phyloP scores from a whole-genome alignment of 73 alveolate genomes.

The Urostyla sp. region DNA sequence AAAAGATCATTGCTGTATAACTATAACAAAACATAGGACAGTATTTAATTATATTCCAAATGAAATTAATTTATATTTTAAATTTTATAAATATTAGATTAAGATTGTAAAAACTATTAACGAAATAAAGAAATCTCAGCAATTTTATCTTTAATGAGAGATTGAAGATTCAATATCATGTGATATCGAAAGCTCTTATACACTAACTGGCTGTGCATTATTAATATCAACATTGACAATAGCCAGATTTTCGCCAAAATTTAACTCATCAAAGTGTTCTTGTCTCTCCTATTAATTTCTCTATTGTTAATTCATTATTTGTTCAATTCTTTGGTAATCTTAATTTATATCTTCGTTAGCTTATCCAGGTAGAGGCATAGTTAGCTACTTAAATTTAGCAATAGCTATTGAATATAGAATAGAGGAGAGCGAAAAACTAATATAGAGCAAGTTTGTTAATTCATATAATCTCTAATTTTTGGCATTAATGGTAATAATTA shows the following conservation, averaged over 20 bases:
- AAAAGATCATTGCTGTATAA: no score
- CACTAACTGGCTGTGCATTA: not conserved
- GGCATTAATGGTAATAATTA: not conserved
- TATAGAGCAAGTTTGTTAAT: not conserved
- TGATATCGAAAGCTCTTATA: not conserved
- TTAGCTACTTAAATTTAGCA: not conserved
- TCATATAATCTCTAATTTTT: not conserved
- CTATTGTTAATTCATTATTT: not conserved
- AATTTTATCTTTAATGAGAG: no score
- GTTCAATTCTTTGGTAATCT: constrained; percentile 26
- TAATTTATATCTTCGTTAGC: not conserved
- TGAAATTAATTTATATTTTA: no score
- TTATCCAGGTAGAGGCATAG: not conserved
- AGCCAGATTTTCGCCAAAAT: constrained; percentile 34
- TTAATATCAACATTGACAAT: not conserved
- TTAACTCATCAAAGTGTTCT: constrained; percentile 32
- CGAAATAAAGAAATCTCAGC: no score
- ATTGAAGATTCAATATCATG: not conserved
- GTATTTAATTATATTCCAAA: no score
- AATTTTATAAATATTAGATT: no score
- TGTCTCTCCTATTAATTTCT: not conserved
- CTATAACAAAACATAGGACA: no score
- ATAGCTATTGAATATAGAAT: constrained; percentile 2
- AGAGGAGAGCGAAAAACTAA: not conserved
- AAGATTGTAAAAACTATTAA: no score